phyloP scores from a whole-genome alignment of 306 rosid species.

The Lathyrus oleraceus region DNA sequence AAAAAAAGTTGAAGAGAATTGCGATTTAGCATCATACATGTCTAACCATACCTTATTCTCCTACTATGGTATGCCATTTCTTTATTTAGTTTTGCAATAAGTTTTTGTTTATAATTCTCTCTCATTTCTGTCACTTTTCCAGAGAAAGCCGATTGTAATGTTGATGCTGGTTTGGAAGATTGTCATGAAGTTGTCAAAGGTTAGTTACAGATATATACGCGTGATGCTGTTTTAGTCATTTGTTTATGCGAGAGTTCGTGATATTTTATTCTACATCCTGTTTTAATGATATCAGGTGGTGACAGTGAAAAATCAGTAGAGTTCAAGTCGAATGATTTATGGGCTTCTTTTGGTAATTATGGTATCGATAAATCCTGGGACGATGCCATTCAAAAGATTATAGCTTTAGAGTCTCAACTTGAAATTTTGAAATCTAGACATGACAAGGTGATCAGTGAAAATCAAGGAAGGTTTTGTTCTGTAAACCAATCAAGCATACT shows the following conservation, averaged over 20 bases:
- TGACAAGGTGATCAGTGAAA: slow-evolving; percentile 53
- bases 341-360: slow-evolving; percentile 40
- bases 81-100: slow-evolving; percentile 25
- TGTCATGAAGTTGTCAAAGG: slow-evolving; percentile 26
- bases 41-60: slow-evolving; percentile 66
- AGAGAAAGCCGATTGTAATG: slow-evolving; percentile 33
- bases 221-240: slow-evolving; percentile 10
- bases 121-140: slow-evolving; percentile 14
- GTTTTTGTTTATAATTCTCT: background rate
- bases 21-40: slow-evolving; percentile 52
- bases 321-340: slow-evolving; percentile 43
- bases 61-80: slow-evolving; percentile 52
- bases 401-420: slow-evolving; percentile 49
- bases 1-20: slow-evolving; percentile 59
- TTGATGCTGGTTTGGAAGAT: slow-evolving; percentile 17
- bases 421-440: slow-evolving; percentile 52
- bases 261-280: slow-evolving; percentile 1
- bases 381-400: slow-evolving; percentile 50
- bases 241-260: slow-evolving; percentile 13
- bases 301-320: slow-evolving; percentile 37
- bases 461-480: slow-evolving; percentile 43
- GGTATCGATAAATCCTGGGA: slow-evolving; percentile 48
- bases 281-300: slow-evolving; percentile 35
- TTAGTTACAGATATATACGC: slow-evolving; percentile 33
- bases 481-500: slow-evolving; percentile 36